Evolutionary conservation across 106 monocot species (phyloP).

Genomic region (Chionographis japonica): DNA sequence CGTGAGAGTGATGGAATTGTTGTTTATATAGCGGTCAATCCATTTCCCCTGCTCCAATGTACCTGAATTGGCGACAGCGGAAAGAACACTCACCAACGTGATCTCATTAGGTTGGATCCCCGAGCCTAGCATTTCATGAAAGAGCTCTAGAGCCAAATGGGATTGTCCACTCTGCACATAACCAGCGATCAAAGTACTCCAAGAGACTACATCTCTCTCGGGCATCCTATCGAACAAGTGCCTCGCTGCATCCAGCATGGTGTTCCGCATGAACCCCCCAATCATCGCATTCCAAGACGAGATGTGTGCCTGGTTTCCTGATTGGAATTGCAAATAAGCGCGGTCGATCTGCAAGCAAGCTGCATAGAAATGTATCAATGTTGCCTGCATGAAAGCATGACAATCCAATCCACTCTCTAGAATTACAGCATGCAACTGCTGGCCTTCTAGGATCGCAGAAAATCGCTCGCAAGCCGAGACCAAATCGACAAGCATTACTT

Average conservation of each 20-base stretch:
- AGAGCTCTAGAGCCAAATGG: conserved; percentile 38
- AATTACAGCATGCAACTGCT: conserved; percentile 49
- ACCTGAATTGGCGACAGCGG: conserved; percentile 49
- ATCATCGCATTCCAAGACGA: conserved; percentile 74
- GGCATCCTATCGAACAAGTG: conserved; percentile 51
- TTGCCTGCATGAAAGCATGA: conserved; percentile 48
- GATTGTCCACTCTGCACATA: conserved; percentile 32
- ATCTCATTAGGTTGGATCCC: conserved; percentile 48
- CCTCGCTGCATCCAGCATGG: conserved; percentile 33
- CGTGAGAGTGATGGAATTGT: conserved; percentile 31
- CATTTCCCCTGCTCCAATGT: conserved; percentile 49
- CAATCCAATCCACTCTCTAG: conserved; percentile 47
- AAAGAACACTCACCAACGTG: conserved; percentile 47
- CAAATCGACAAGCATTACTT: conserved; percentile 62
- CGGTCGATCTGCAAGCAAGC: conserved; percentile 27
- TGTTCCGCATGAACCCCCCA: conserved; percentile 32
- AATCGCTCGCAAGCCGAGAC: conserved; percentile 41
- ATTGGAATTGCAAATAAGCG: conserved; percentile 40
- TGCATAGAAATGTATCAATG: conserved; percentile 62
- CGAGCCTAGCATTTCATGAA: conserved; percentile 30
- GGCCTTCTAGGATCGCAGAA: conserved; percentile 41
- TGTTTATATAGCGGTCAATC: conserved; percentile 37
- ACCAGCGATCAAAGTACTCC: conserved; percentile 70
- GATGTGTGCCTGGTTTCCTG: conserved; percentile 19
- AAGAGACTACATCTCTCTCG: conserved; percentile 60